phyloP scores from a whole-genome alignment of 768 basidiomycete species.

The Gymnopilus junonius region DNA sequence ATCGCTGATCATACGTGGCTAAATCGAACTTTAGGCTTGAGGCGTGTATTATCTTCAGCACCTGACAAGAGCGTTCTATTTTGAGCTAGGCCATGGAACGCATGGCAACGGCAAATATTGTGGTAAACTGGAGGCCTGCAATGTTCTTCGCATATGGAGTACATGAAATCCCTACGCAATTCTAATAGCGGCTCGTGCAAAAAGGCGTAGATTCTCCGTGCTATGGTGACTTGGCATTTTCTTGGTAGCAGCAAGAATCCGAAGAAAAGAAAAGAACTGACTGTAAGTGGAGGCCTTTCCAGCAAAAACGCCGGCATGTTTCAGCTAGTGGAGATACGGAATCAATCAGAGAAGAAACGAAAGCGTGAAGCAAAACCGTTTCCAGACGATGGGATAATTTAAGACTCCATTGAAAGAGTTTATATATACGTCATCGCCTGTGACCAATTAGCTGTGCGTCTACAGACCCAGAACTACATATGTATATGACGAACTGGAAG shows the following conservation, averaged over 20 bases:
- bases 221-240: background rate
- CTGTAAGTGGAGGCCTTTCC: background rate
- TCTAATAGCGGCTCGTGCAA: too few relatives aligned
- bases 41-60: background rate
- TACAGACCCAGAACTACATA: too few relatives aligned
- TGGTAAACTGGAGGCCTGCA: background rate
- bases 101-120: background rate
- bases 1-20: background rate
- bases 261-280: background rate
- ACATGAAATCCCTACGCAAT: background rate
- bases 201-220: background rate
- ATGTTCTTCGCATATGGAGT: background rate
- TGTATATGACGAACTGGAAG: too few relatives aligned
- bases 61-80: background rate
- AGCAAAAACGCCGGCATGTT: background rate
- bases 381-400: too few relatives aligned
- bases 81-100: background rate
- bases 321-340: background rate
- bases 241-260: background rate
- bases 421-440: too few relatives aligned
- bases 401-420: too few relatives aligned
- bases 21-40: background rate
- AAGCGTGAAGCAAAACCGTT: too few relatives aligned
- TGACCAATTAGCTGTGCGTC: too few relatives aligned
- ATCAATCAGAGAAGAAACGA: too few relatives aligned